These are phyloP conservation scores for Pyricularia sp. DNA, from an alignment of 2,329 filamentous ascomycete genomes.

Conservation along the genomic window DNA sequence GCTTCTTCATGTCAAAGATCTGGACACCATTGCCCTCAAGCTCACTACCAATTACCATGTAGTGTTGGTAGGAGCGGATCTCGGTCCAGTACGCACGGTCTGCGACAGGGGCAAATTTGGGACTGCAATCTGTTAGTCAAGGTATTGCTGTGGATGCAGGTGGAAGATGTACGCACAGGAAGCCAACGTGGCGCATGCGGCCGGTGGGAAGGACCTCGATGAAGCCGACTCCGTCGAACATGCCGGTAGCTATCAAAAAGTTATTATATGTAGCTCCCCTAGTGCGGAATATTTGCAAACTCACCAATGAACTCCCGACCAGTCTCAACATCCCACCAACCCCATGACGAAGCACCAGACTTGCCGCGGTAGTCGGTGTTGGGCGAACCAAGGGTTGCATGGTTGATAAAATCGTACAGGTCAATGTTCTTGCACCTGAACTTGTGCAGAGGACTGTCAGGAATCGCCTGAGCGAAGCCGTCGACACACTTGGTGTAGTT, in stretches of 20 bases:
- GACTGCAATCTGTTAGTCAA: conserved; percentile 19
- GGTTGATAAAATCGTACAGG: conserved; percentile 6
- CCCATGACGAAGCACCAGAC: conserved; percentile 11
- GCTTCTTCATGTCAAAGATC: conserved; percentile 49
- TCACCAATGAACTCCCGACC: conserved; percentile 43
- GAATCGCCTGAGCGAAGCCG: conserved; percentile 1
- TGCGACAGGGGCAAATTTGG: conserved; percentile 16
- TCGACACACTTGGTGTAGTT: conserved; percentile 3
- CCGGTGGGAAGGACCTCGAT: conserved; percentile 3
- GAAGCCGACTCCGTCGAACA: conserved; percentile 1
- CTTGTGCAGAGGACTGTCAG: background rate
- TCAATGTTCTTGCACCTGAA: conserved; percentile 6
- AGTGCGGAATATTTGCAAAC: conserved; percentile 19
- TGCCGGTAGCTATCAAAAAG: background rate
- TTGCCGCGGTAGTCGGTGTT: conserved; percentile 1
- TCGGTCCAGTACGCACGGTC: conserved; percentile 30
- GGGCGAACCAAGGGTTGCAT: conserved; percentile 3
- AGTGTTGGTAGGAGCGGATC: conserved; percentile 28
- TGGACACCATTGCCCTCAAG: conserved; percentile 42
- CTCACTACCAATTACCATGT: conserved; percentile 25
- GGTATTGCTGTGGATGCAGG: background rate
- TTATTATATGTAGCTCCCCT: background rate
- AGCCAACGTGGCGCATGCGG: conserved; percentile 1
- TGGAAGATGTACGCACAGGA: background rate
- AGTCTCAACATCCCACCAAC: conserved; percentile 34